Evolutionary conservation across 2,329 filamentous ascomycete genomes (phyloP).

Genomic region (Berkeleyomyces basicola): DNA sequence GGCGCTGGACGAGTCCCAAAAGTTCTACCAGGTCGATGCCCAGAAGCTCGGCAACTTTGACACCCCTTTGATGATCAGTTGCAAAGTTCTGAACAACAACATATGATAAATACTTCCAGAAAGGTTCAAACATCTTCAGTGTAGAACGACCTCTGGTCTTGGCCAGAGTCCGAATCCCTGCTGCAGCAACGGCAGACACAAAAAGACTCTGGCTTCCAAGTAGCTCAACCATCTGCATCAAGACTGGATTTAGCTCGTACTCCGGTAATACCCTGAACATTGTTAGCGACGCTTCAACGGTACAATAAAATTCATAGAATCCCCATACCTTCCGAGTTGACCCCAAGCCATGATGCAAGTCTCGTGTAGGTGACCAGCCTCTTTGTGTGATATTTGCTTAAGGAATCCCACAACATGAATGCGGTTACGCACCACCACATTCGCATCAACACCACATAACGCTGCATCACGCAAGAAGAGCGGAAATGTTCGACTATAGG

Average conservation of each 20-base stretch:
- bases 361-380: conserved; percentile 54
- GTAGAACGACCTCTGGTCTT: conserved; percentile 44
- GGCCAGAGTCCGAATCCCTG: conserved; percentile 62
- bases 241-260: conserved; percentile 70
- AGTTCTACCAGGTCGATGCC: conserved; percentile 60
- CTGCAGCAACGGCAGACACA: conserved; percentile 65
- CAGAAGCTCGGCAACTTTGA: conserved; percentile 65
- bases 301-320: neutral
- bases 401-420: conserved; percentile 50
- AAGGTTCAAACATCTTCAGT: conserved; percentile 61
- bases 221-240: conserved; percentile 73
- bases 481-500: conserved; percentile 41
- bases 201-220: conserved; percentile 69
- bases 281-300: conserved; percentile 7
- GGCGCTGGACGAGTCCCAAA: conserved; percentile 56
- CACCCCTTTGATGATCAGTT: conserved; percentile 63
- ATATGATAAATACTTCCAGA: conserved; percentile 75
- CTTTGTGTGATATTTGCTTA: conserved; percentile 53
- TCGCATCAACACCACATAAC: conserved; percentile 16
- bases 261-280: conserved; percentile 47
- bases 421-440: conserved; percentile 9
- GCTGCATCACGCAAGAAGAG: conserved; percentile 37
- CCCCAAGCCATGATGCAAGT: conserved; percentile 75
- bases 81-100: conserved; percentile 68
- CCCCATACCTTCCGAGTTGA: conserved; percentile 54